Base-by-base conservation (phyloP, 768 basidiomycete genomes). In the Tylopilus plumbeoviolaceoides region DNA sequence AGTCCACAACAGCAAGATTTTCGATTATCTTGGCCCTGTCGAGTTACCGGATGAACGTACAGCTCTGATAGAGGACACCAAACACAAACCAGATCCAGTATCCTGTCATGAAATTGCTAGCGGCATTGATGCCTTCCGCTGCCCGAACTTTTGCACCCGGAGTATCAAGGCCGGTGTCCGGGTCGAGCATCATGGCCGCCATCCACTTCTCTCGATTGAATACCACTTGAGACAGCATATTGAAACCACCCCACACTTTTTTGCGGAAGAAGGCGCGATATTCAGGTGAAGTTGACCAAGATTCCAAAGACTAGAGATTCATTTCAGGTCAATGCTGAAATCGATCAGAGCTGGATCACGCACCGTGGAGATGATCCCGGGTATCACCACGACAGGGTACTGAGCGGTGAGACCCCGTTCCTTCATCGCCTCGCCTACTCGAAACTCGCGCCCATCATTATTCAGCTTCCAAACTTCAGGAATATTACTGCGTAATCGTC, bases 161-260 rank as follows among this genome's bases (percentile, higher is more conserved):
- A 4, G 91, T 89, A 63, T 99, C 95, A 7, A 99, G 76, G 0
- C 95, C 95, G 0, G 95, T 97, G 17, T 85, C 75, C 0, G 91
- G 87, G 67, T 99, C 95, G 9, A 99, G 81, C 76, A 90, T 84
- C 74, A 98, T 84, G 0, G 92, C 86, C 20, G 84, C 68, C 62
- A 98, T 87, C 95, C 95, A 99, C 58, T 78, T 82, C 48, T 95
- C 88, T 57, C 84, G 83, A 65, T 91, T 89, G 66, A 91, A 88
- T 1, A 87, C 82, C 18, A 84, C 80, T 63, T 93, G 89, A 1
- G 89, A 82, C 36, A 95, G 67, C 92, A 92, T 94, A 44, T 80
- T 84, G 65, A 85, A 84, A 5, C 84, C 85, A 27, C 85, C 85
- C 85, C 85, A 87, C 7, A 86, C 66, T 65, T 91, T 87, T 69